These are phyloP conservation scores for Helotiales sp. DNA, from an alignment of 2,329 filamentous ascomycete genomes.

Conservation along the genomic window DNA sequence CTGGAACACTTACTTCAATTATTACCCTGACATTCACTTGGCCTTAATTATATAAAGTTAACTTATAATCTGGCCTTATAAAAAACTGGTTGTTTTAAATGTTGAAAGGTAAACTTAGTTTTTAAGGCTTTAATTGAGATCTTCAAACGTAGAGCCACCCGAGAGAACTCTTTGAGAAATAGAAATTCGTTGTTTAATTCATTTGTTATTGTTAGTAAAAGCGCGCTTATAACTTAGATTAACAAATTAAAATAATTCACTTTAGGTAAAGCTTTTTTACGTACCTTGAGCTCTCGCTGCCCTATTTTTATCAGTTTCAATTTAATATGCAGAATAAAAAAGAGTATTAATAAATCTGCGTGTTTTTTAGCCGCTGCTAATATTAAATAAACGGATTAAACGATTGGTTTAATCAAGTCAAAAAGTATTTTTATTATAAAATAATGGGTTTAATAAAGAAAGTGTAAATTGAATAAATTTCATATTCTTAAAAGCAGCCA, in stretches of 20 bases:
- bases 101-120: slow-evolving; percentile 19
- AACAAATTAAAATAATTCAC: slow-evolving; percentile 21
- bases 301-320: slow-evolving; percentile 25
- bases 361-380: slow-evolving; percentile 21
- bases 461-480: slow-evolving; percentile 7
- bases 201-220: slow-evolving; percentile 12
- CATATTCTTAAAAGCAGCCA: slow-evolving; percentile 17
- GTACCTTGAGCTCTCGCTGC: slow-evolving; percentile 27
- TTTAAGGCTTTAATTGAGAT: slow-evolving; percentile 21
- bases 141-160: slow-evolving; percentile 13
- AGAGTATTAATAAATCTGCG: slow-evolving; percentile 13
- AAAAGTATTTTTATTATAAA: slow-evolving; percentile 20
- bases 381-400: slow-evolving; percentile 14
- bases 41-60: slow-evolving; percentile 9
- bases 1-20: slow-evolving; percentile 9
- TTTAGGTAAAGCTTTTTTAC: slow-evolving; percentile 21
- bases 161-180: slow-evolving; percentile 23
- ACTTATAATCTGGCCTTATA: slow-evolving; percentile 21
- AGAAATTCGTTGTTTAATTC: slow-evolving; percentile 19
- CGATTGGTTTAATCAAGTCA: slow-evolving; percentile 20
- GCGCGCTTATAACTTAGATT: slow-evolving; percentile 10
- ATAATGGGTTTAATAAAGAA: slow-evolving; percentile 12
- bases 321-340: slow-evolving; percentile 24
- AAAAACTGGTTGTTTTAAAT: slow-evolving; percentile 22
- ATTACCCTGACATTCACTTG: slow-evolving; percentile 6